phyloP scores from a whole-genome alignment of 148 eudicot genomes.

The Chenopodium formosanum region DNA sequence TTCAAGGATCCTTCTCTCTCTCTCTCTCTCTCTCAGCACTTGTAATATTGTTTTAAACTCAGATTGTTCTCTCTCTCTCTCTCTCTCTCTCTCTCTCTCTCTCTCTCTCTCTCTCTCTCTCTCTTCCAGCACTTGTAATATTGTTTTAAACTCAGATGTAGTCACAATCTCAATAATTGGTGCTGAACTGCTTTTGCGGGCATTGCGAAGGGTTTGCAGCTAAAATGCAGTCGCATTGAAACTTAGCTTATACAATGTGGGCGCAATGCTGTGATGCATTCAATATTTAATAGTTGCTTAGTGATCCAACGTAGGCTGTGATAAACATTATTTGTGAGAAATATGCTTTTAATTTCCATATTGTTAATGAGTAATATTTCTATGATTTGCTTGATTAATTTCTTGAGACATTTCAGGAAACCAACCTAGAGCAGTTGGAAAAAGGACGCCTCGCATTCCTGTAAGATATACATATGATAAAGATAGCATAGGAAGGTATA shows the following conservation, averaged over 20 bases:
- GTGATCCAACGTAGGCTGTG: not conserved
- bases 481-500: conserved; percentile 47
- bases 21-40: not conserved
- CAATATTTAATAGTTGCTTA: not conserved
- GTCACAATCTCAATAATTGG: not conserved
- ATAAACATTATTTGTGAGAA: not conserved
- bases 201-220: not conserved
- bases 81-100: not conserved
- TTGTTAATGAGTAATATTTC: not conserved
- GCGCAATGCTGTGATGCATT: not conserved
- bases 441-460: conserved; percentile 94
- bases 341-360: not conserved
- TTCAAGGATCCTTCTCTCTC: conserved; percentile 8
- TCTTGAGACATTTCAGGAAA: conserved; percentile 42
- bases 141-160: not conserved
- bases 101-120: not conserved
- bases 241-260: not conserved
- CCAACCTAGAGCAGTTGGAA: conserved; percentile 90
- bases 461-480: conserved; percentile 65
- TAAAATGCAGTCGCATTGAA: not conserved
- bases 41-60: not conserved
- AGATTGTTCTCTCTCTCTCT: not conserved
- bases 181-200: not conserved
- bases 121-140: not conserved
- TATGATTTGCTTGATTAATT: conserved; percentile 11